Evolutionary conservation across 352 stramenopile genomes (phyloP), one percentile per base, ranked within the genome.

Genomic region (Phytophthora capsici): DNA sequence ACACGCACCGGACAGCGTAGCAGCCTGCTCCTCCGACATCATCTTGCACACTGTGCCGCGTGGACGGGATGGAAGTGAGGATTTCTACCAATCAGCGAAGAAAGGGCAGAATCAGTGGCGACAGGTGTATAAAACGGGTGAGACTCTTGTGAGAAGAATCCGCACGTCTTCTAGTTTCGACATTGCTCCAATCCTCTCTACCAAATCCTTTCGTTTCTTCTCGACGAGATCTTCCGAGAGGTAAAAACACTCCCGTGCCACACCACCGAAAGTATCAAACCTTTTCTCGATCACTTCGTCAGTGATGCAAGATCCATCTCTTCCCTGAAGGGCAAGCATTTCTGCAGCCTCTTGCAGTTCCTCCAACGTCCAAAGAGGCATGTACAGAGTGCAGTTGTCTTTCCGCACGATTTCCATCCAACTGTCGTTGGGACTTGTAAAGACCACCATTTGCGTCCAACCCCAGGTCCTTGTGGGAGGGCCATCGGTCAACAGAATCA

Each of bases 1-100:
- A 19, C 26, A 68, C 69, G 50, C 60, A 74, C 65, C 69, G 20
- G 34, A 50, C 44, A 53, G 64, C 45, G 54, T 19, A 16, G 56
- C 53, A 12, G 40, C 55, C 59, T 73, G 51, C 69, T 62, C 57
- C 46, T 74, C 41, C 32, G 69, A 47, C 65, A 69, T 75, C 62
- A 75, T 74, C 47, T 63, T 62, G 34, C 30, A 34, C 25, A 50
- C 30, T 66, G 46, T 57, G 66, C 53, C 54, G 66, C 66, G 61
- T 74, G 60, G 66, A 71, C 19, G 43, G 26, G 25, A 60, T 47
- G 28, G 28, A 34, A 34, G 28, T 34, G 28, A 34, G 28, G 8
- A 34, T 34, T 34, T 34, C 28, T 34, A 34, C 28, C 28, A 34
- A 34, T 34, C 28, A 34, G 28, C 7, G 28, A 34, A 34, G 28